These are phyloP conservation scores for Aureobasidium sp. DNA, from an alignment of 2,329 filamentous ascomycete species.

Conservation along the genomic window DNA sequence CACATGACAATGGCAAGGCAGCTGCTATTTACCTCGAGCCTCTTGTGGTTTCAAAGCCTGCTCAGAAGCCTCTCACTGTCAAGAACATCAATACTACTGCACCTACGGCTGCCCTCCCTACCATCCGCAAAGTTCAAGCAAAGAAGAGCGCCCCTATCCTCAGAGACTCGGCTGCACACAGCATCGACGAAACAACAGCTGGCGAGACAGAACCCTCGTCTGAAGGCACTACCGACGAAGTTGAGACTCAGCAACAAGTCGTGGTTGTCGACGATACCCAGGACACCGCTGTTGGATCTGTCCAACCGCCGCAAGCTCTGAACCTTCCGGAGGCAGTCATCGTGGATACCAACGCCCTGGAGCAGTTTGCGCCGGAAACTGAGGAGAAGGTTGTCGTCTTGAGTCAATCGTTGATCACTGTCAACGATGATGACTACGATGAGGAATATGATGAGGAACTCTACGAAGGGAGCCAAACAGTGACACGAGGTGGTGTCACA, in stretches of 20 bases:
- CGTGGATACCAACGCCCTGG: not conserved
- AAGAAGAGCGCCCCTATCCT: constrained; percentile 51
- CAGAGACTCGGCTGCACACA: constrained; percentile 36
- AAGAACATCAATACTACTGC: constrained; percentile 12
- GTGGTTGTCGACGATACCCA: not conserved
- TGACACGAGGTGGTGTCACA: constrained; percentile 54
- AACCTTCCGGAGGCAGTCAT: not conserved
- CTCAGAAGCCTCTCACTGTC: constrained; percentile 49
- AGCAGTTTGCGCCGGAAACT: not conserved
- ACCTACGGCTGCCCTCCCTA: constrained; percentile 18
- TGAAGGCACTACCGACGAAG: not conserved
- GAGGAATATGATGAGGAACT: constrained; percentile 71
- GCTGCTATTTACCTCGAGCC: constrained; percentile 20
- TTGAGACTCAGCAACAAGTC: not conserved
- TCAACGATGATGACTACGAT: constrained; percentile 52
- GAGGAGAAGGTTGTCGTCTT: not conserved
- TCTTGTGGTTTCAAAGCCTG: constrained; percentile 41
- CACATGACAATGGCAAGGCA: constrained; percentile 29
- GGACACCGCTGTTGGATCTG: not conserved
- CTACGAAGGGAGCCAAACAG: constrained; percentile 63
- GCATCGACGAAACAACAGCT: not conserved
- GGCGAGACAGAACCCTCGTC: not conserved
- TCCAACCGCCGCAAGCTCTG: not conserved
- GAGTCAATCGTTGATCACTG: constrained; percentile 4
- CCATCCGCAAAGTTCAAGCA: constrained; percentile 41